These are phyloP conservation scores for Oryza coarctata DNA, from an alignment of 176 grass and related monocot species.

Conservation along the genomic window DNA sequence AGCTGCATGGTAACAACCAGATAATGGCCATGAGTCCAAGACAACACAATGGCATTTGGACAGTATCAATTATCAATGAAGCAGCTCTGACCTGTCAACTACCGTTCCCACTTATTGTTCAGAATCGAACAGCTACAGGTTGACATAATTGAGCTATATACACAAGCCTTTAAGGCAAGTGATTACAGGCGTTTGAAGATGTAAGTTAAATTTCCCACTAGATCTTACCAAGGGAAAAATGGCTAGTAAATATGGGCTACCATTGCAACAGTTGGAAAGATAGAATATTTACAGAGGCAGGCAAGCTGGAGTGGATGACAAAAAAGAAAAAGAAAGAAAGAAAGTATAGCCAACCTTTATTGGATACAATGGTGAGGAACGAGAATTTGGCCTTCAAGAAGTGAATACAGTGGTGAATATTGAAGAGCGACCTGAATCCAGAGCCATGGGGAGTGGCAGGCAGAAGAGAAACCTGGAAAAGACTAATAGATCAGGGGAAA, in stretches of 20 bases:
- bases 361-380: background rate
- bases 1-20: slow-evolving; percentile 39
- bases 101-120: slow-evolving; percentile 21
- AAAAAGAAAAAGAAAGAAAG: background rate
- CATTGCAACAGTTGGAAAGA: background rate
- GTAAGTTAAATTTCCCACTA: background rate
- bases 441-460: background rate
- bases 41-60: slow-evolving; percentile 22
- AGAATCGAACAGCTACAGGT: slow-evolving; percentile 10
- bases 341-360: background rate
- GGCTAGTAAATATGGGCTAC: background rate
- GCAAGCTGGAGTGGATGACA: background rate
- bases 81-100: slow-evolving; percentile 21
- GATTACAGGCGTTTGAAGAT: background rate
- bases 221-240: background rate
- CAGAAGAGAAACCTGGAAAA: background rate
- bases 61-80: slow-evolving; percentile 15
- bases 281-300: background rate
- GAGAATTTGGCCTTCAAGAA: background rate
- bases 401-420: background rate
- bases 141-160: background rate
- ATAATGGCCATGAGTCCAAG: background rate
- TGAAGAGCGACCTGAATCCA: background rate
- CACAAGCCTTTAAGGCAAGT: background rate
- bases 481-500: background rate